Base-by-base conservation (phyloP, 2,329 filamentous ascomycete species). In the Phialocephala subalpina region DNA sequence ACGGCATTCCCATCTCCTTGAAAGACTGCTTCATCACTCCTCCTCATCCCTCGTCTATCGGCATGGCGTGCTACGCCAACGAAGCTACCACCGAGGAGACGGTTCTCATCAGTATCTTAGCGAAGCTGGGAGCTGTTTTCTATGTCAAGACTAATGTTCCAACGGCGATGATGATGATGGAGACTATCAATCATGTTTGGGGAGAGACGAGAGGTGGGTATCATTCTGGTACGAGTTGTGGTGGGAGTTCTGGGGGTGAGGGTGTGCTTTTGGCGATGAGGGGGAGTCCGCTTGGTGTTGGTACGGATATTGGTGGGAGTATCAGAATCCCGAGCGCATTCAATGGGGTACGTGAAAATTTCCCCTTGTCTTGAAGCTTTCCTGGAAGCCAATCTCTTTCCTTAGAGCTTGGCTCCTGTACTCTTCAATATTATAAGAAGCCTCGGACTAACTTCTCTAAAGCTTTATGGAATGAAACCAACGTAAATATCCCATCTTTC, bases 91-190 rank as follows among this genome's bases (percentile, higher is more conserved):
- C 66, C 1, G 69, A 77, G 25, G 73, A 76, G 60, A 76, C 74
- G 1, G 72, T 76, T 25, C 68, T 82, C 2, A 77, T 80, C 1
- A 75, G 75, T 27, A 73, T 81, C 6, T 73, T 83, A 1, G 73
- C 76, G 2, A 75, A 77, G 38, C 73, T 80, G 0, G 81, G 81
- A n/a, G 80, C 78, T 0, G 77, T 81, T 2, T 75, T 80, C 35
- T 80, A 79, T 67, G 76, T 79, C 55, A 80, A 80, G 70, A 80
- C 79, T 18, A 79, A 77, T 29, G 73, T 77, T 0, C 79, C 78
- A 2, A 76, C 73, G 0, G 78, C 78, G 0, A 79, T 81, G 78
- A 75, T 82, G 80, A 80, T 80, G 73, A 77, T 77, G 53, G 80
- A 81, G 63, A 80, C 79, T 2, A 77, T 77, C 35, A 81, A 78